Evolutionary conservation across 768 basidiomycete genomes (phyloP).

Genomic region (Aureoboletus auriporus): DNA sequence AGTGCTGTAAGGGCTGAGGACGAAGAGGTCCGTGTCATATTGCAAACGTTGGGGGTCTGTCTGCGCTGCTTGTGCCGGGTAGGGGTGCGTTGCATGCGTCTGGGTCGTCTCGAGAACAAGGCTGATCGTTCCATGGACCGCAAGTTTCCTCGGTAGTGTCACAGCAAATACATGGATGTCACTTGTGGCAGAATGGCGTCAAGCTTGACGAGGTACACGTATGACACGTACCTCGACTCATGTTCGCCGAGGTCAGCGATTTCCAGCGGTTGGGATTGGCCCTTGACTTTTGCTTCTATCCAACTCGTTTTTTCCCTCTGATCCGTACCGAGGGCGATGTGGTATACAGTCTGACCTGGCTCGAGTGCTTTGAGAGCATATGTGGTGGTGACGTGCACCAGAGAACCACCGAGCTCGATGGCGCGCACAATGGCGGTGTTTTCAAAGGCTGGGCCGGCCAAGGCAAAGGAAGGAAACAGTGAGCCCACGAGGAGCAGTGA

Average conservation of each 20-base stretch:
- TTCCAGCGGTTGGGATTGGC: constrained; percentile 49
- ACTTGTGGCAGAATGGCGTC: constrained; percentile 30
- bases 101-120: constrained; percentile 77
- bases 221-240: constrained; percentile 46
- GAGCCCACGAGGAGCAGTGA: constrained; percentile 43
- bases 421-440: constrained; percentile 87
- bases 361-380: constrained; percentile 77
- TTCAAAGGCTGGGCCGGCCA: constrained; percentile 62
- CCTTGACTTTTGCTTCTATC: constrained; percentile 80
- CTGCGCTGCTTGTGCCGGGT: constrained; percentile 72
- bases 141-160: constrained; percentile 56
- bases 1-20: constrained; percentile 81
- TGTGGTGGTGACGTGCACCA: constrained; percentile 85
- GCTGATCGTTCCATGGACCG: constrained; percentile 59
- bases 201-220: constrained; percentile 3
- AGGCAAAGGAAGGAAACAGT: constrained; percentile 36
- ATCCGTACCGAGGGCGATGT: constrained; percentile 57
- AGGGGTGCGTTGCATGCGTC: constrained; percentile 73
- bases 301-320: constrained; percentile 70
- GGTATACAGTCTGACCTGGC: constrained; percentile 58
- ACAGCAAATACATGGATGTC: constrained; percentile 56
- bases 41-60: constrained; percentile 74
- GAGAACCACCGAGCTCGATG: constrained; percentile 84
- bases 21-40: constrained; percentile 72
- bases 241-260: constrained; percentile 48